Percentiles rank a stretch among this genome's conserved stretches.
phyloP scores from a whole-genome alignment of 345 rosid genomes.

The Boechera retrofracta region DNA sequence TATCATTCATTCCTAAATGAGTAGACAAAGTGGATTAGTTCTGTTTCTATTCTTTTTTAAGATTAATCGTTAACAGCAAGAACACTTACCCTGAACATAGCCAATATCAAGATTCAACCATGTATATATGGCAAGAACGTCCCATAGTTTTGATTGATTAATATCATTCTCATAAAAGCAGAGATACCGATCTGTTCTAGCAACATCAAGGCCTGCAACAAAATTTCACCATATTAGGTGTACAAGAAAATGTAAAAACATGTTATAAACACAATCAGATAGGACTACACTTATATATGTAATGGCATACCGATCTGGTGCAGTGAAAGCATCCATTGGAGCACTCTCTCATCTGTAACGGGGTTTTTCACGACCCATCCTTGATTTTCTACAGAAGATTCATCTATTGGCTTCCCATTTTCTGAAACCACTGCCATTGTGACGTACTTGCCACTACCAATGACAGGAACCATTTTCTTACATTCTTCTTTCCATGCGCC shows the following conservation, averaged over 20 bases:
- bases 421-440: conserved; percentile 68
- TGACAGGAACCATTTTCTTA: conserved; percentile 73
- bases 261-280: background rate
- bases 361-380: conserved; percentile 49
- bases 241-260: conserved; percentile 19
- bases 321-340: conserved; percentile 80
- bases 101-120: conserved; percentile 93
- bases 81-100: conserved; percentile 77
- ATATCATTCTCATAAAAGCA: conserved; percentile 70
- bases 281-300: background rate
- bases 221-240: conserved; percentile 18
- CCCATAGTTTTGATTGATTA: conserved; percentile 88
- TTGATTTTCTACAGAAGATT: conserved; percentile 47
- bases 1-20: conserved; percentile 91
- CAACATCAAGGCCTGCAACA: conserved; percentile 87
- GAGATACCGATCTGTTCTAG: conserved; percentile 86
- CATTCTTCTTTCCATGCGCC: conserved; percentile 77
- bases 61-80: conserved; percentile 10
- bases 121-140: conserved; percentile 80
- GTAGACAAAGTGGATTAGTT: conserved; percentile 15
- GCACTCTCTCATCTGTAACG: conserved; percentile 65
- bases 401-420: conserved; percentile 64
- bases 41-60: background rate
- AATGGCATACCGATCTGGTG: conserved; percentile 80
- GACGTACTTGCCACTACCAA: conserved; percentile 77